These are phyloP conservation scores for Penicillium lagena DNA, from an alignment of 495 filamentous ascomycete genomes.

Conservation along the genomic window DNA sequence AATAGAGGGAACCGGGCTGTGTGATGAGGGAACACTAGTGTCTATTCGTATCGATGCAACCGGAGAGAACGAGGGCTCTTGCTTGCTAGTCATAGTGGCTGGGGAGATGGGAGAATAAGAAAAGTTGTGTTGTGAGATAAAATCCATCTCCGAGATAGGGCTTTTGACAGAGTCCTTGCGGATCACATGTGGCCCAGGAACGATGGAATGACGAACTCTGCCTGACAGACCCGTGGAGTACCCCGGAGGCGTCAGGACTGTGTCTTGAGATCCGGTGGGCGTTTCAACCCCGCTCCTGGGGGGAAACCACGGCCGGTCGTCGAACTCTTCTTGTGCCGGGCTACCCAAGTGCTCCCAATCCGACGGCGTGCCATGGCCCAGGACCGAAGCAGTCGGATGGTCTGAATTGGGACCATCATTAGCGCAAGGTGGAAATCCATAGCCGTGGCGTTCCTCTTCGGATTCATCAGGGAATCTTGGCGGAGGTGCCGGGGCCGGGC, in stretches of 20 bases:
- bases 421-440: slow-evolving; percentile 7
- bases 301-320: slow-evolving; percentile 25
- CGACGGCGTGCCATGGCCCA: slow-evolving; percentile 50
- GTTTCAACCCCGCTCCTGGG: background rate
- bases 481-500: slow-evolving; percentile 12
- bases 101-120: slow-evolving; percentile 21
- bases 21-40: slow-evolving; percentile 11
- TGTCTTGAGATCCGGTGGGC: background rate
- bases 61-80: background rate
- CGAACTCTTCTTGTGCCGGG: slow-evolving; percentile 23
- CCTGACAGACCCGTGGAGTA: slow-evolving; percentile 5
- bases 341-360: slow-evolving; percentile 52
- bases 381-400: slow-evolving; percentile 30
- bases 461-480: slow-evolving; percentile 2
- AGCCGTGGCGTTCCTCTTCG: slow-evolving; percentile 2
- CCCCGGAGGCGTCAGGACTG: slow-evolving; percentile 5
- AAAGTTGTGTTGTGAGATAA: background rate
- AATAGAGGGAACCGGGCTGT: too few relatives aligned
- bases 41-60: slow-evolving; percentile 19
- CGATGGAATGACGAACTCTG: background rate
- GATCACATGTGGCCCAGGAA: too few relatives aligned
- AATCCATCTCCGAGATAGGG: too few relatives aligned
- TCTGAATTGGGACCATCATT: slow-evolving; percentile 8
- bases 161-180: too few relatives aligned
- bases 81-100: background rate